Evolutionary conservation across 169 alveolate genomes (phyloP), one percentile per base, ranked within the genome.

Genomic region (Eimeria mitis): DNA sequence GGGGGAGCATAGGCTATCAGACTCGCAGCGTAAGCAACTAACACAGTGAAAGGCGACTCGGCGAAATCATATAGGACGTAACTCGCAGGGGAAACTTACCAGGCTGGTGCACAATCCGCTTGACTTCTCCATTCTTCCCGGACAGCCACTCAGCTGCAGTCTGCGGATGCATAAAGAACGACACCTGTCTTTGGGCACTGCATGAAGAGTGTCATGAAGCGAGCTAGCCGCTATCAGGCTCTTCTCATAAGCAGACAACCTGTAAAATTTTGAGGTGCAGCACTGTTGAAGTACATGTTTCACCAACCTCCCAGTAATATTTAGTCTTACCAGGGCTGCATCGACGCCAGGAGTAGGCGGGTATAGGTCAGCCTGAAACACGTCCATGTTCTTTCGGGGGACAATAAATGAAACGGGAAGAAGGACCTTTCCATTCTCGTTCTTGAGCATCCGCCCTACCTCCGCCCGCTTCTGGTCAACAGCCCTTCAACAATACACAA

Each of bases 311-410:
- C 49, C 25, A 49, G 7, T 78, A 87, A n/a, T 14, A 11, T 47
- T 49, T 70, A 31, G 59, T 9, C 91, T 52, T 73, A 94, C 96
- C 85, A 95, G 75, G 44, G 95, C 73, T n/a, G 96, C 95, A 31
- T 89, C 97, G 54, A 89, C 75, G 52, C 85, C 96, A 25, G 96
- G 96, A 6, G 91, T 75, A 13, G 95, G 96, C 25, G 97, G 97
- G 89, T 89, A 95, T 54, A 95, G 95, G 63, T 89, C 97, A 6
- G 94, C 95, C 89, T 95, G 97, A 75, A 95, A 95, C 68, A 95
- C 83, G 87, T 87, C 95, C 84, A 79, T 91, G 78, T 89, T 90
- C 61, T 91, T 95, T n/a, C 97, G 92, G 56, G 97, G 97, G 47
- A 95, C 94, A 63, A 91, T 73, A 63, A 95, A 95, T 37, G 95